A percentile compares a stretch with the other conserved stretches of the same genome.
phyloP scores from a whole-genome alignment of 2,329 filamentous ascomycete species.

The Metarhizium robertsii region DNA sequence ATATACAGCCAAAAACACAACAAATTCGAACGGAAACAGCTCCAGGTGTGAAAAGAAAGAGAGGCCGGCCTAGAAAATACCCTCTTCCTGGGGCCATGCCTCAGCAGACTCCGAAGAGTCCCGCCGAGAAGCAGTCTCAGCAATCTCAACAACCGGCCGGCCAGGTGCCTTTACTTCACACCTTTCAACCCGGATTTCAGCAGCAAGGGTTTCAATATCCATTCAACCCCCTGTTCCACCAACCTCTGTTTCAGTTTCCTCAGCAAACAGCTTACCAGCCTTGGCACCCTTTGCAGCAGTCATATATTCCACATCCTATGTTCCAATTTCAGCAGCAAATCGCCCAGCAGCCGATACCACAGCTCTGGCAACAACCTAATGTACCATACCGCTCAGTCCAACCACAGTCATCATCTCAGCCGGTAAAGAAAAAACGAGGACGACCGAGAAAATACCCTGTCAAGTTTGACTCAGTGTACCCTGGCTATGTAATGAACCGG shows the following conservation, averaged over 20 bases:
- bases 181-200: slow-evolving; percentile 3
- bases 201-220: slow-evolving; percentile 5
- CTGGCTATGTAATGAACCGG: not conserved
- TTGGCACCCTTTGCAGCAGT: not conserved
- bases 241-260: not conserved
- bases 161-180: slow-evolving; percentile 2
- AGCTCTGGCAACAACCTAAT: slow-evolving; percentile 1
- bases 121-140: not conserved
- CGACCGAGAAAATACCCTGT: slow-evolving; percentile 12
- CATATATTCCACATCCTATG: slow-evolving; percentile 2
- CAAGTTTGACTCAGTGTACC: not conserved
- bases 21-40: not conserved
- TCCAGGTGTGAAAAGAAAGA: slow-evolving; percentile 1
- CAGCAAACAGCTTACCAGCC: slow-evolving; percentile 2
- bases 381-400: not conserved
- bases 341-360: slow-evolving; percentile 1
- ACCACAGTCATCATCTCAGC: not conserved
- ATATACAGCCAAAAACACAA: not conserved
- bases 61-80: slow-evolving; percentile 7
- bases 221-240: slow-evolving; percentile 4
- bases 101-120: not conserved
- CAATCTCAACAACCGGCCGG: slow-evolving; percentile 3
- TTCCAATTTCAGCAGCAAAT: slow-evolving; percentile 1
- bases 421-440: slow-evolving; percentile 13
- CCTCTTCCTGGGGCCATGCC: not conserved